These are phyloP conservation scores for Abrus precatorius DNA, from an alignment of 306 rosid species.

Conservation along the genomic window DNA sequence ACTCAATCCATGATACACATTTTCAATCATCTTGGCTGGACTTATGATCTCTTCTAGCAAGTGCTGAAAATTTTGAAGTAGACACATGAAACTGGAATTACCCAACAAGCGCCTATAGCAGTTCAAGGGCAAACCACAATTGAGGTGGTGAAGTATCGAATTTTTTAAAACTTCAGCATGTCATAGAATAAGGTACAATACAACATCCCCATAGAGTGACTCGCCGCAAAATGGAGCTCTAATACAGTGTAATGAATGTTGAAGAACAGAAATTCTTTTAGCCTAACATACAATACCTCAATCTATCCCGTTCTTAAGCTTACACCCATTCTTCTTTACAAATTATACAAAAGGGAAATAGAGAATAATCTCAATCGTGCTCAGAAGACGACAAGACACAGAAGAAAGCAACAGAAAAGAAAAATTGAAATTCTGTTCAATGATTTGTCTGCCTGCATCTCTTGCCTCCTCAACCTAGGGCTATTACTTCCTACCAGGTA, in stretches of 20 bases:
- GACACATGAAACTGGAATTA: background rate
- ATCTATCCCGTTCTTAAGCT: slow-evolving; percentile 9
- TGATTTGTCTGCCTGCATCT: slow-evolving; percentile 85
- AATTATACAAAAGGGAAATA: slow-evolving; percentile 46
- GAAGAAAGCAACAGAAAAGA: slow-evolving; percentile 79
- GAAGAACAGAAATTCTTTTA: slow-evolving; percentile 10
- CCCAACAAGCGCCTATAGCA: background rate
- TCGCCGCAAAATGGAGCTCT: background rate
- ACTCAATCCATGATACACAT: background rate
- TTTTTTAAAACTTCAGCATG: background rate
- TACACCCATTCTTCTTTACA: slow-evolving; percentile 44
- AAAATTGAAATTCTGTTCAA: slow-evolving; percentile 83
- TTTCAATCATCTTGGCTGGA: background rate
- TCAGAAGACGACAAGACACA: slow-evolving; percentile 86
- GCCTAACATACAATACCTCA: slow-evolving; percentile 18
- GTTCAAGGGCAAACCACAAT: background rate
- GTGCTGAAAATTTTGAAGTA: background rate
- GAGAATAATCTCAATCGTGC: slow-evolving; percentile 37
- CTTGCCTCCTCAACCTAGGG: slow-evolving; percentile 84
- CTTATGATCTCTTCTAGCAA: background rate
- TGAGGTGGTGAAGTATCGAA: background rate
- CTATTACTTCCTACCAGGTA: slow-evolving; percentile 56
- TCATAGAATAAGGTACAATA: background rate
- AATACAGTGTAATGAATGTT: slow-evolving; percentile 20
- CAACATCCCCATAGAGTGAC: background rate